Evolutionary conservation across 495 filamentous ascomycete genomes (phyloP).

Genomic region (Durotheca rogersii): DNA sequence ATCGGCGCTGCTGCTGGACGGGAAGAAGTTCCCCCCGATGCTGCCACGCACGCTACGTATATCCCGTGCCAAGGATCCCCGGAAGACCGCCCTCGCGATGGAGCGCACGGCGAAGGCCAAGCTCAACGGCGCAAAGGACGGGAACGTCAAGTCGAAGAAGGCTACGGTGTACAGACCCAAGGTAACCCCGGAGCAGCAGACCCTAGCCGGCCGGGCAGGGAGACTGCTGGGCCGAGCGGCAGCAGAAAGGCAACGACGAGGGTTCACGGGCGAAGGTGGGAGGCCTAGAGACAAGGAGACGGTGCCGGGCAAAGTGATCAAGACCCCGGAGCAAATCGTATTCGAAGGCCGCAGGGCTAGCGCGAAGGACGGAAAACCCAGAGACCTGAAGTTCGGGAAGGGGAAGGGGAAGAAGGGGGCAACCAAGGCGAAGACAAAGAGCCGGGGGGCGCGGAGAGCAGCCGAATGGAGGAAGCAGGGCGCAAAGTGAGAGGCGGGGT

Average conservation of each 20-base stretch:
- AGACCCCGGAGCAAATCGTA: constrained; percentile 66
- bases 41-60: constrained; percentile 87
- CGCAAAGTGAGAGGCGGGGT: constrained; percentile 17
- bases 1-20: constrained; percentile 78
- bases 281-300: constrained; percentile 31
- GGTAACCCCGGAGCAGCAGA: constrained; percentile 64
- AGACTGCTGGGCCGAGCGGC: constrained; percentile 82
- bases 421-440: constrained; percentile 49
- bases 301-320: constrained; percentile 42
- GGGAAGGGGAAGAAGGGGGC: constrained; percentile 58
- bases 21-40: constrained; percentile 89
- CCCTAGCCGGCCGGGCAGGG: constrained; percentile 72
- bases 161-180: constrained; percentile 61
- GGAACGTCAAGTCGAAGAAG: constrained; percentile 36
- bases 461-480: constrained; percentile 63
- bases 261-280: constrained; percentile 42
- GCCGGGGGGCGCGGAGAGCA: constrained; percentile 57
- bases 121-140: constrained; percentile 19
- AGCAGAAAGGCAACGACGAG: constrained; percentile 58
- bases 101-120: constrained; percentile 37
- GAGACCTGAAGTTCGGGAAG: constrained; percentile 61
- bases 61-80: constrained; percentile 73
- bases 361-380: constrained; percentile 59
- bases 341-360: constrained; percentile 90
- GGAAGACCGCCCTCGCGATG: constrained; percentile 62